phyloP scores from a whole-genome alignment of 176 grass and related monocot genomes.

The Saccharum officinarum region DNA sequence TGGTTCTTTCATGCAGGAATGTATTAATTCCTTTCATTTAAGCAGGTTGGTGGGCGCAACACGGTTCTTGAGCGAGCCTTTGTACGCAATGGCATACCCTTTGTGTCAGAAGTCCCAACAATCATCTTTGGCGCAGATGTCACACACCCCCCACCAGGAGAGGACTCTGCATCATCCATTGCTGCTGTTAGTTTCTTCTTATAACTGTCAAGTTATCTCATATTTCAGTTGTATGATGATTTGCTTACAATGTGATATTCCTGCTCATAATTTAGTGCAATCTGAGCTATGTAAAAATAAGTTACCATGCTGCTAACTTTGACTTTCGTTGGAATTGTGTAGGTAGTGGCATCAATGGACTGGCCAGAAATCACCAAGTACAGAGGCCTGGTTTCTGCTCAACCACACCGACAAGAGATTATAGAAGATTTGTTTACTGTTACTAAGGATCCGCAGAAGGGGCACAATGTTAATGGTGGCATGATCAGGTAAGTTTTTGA shows the following conservation, averaged over 20 bases:
- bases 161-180: constrained; percentile 77
- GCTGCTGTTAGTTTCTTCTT: constrained; percentile 58
- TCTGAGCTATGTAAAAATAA: neutral
- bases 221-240: neutral
- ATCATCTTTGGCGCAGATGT: constrained; percentile 90
- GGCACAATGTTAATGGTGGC: constrained; percentile 27
- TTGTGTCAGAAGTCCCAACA: constrained; percentile 60
- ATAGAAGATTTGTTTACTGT: constrained; percentile 59
- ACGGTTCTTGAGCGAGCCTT: constrained; percentile 64
- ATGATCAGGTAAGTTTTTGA: constrained; percentile 53
- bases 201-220: neutral
- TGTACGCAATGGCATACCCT: constrained; percentile 48
- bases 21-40: neutral
- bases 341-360: constrained; percentile 78
- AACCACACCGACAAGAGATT: constrained; percentile 50
- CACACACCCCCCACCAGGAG: constrained; percentile 72
- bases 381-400: constrained; percentile 59
- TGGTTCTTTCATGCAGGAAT: neutral
- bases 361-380: constrained; percentile 80
- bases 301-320: neutral
- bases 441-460: constrained; percentile 42
- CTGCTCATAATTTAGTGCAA: neutral
- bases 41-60: constrained; percentile 72
- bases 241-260: neutral
- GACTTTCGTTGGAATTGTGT: neutral